Percentiles rank a stretch among this genome's conserved stretches.
phyloP scores from a whole-genome alignment of 331 rosid genomes.

The Pyrus hybrid region DNA sequence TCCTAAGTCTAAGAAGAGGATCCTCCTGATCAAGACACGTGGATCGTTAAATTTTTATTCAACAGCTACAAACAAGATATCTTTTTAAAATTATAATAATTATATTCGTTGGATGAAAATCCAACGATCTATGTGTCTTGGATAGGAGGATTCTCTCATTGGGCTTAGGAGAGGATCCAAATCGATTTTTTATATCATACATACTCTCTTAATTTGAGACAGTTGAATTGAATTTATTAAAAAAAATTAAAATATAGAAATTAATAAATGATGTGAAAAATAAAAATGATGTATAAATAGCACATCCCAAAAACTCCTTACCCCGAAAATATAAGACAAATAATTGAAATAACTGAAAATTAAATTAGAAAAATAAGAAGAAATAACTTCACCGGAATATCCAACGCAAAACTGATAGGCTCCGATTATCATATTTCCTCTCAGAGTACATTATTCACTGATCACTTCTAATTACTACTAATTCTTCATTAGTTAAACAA shows the following conservation, averaged over 20 bases:
- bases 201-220: rapidly evolving
- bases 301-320: background rate
- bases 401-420: background rate
- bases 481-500: background rate
- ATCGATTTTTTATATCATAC: too few relatives aligned
- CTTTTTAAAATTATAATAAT: too few relatives aligned
- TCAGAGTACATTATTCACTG: background rate
- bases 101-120: too few relatives aligned
- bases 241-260: rapidly evolving
- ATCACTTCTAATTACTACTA: background rate
- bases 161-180: too few relatives aligned
- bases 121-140: too few relatives aligned
- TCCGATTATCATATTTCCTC: background rate
- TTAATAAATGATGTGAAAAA: too few relatives aligned
- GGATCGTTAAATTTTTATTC: too few relatives aligned
- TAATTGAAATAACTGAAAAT: background rate
- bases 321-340: background rate
- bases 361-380: background rate
- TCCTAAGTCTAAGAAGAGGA: too few relatives aligned
- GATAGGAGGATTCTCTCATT: too few relatives aligned
- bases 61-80: too few relatives aligned
- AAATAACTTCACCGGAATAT: slow-evolving; percentile 2
- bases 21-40: too few relatives aligned
- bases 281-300: rapidly evolving
- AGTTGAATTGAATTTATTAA: too few relatives aligned